A percentile compares a stretch with the other conserved stretches of the same genome.
phyloP scores from a whole-genome alignment of 345 rosid species.

The Syzygium aqueum region DNA sequence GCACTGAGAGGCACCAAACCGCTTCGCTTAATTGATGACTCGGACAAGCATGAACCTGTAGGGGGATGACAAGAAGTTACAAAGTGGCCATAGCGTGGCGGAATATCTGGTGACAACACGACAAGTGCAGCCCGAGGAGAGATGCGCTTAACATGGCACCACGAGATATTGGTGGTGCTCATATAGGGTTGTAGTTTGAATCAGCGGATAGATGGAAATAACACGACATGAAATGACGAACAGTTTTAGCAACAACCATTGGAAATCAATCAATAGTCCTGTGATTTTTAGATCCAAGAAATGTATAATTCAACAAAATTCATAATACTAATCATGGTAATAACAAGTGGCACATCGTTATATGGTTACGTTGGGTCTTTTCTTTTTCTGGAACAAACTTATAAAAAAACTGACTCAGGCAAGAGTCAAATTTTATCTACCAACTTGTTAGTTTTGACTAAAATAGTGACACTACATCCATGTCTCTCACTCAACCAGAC shows the following conservation, averaged over 20 bases:
- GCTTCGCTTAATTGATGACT: constrained; percentile 45
- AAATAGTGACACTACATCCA: not conserved
- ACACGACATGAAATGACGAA: constrained; percentile 25
- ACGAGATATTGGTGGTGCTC: constrained; percentile 28
- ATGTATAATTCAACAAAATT: constrained; percentile 1
- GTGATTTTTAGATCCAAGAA: constrained; percentile 5
- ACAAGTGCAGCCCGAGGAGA: constrained; percentile 27
- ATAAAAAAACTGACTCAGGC: not conserved
- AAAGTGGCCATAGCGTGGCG: constrained; percentile 52
- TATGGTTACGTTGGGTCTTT: not conserved
- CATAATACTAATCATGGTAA: not conserved
- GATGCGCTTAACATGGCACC: constrained; percentile 27
- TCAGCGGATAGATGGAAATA: constrained; percentile 25
- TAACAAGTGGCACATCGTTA: not conserved
- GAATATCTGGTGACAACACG: constrained; percentile 29
- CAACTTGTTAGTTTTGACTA: not conserved
- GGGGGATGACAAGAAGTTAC: constrained; percentile 52
- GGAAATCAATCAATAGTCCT: constrained; percentile 26
- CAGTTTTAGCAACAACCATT: constrained; percentile 21
- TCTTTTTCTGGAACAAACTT: not conserved
- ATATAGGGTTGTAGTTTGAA: constrained; percentile 15
- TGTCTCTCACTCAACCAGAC: not conserved
- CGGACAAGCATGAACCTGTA: constrained; percentile 46
- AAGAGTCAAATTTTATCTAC: not conserved
- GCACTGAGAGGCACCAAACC: constrained; percentile 38